Conservation (phyloP, 345 rosid genomes). For the Hevea brasiliensis region DNA sequence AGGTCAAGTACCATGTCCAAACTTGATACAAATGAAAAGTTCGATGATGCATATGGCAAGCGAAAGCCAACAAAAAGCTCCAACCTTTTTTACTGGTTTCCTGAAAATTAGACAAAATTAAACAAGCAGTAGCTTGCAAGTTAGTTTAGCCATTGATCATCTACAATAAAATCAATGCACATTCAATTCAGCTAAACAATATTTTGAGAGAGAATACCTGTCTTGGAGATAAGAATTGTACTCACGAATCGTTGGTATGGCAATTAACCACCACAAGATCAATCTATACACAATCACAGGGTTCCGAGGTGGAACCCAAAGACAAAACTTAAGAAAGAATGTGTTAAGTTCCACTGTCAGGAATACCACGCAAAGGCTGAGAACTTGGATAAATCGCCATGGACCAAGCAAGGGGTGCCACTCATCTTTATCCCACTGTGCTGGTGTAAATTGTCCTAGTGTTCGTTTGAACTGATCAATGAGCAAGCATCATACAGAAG, state of each 20-base stretch:
- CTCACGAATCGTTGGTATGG: slow-evolving; percentile 93
- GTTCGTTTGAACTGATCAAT: slow-evolving; percentile 77
- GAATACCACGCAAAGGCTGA: slow-evolving; percentile 78
- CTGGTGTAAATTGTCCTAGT: slow-evolving; percentile 93
- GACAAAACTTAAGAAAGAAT: slow-evolving; percentile 94
- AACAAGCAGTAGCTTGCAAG: not conserved
- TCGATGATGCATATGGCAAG: slow-evolving; percentile 93
- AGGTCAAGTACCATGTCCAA: slow-evolving; percentile 73
- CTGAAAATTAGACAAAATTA: slow-evolving; percentile 37
- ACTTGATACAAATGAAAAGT: slow-evolving; percentile 95
- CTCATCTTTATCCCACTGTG: slow-evolving; percentile 98
- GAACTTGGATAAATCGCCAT: slow-evolving; percentile 95
- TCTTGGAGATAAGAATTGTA: slow-evolving; percentile 97
- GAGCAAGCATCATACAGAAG: not conserved
- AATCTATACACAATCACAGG: slow-evolving; percentile 86
- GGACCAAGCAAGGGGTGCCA: slow-evolving; percentile 98
- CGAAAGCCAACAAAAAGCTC: slow-evolving; percentile 98
- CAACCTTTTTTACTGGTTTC: slow-evolving; percentile 83
- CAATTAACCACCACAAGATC: slow-evolving; percentile 98
- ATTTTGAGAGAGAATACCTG: slow-evolving; percentile 41
- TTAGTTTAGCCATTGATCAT: not conserved
- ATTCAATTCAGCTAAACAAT: not conserved
- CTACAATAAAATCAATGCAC: not conserved
- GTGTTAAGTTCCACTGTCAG: slow-evolving; percentile 93
- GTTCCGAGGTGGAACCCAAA: slow-evolving; percentile 95